These are phyloP conservation scores for Austroboletus olivaceoglutinosus DNA, from an alignment of 1,284 basidiomycete genomes.

Conservation along the genomic window DNA sequence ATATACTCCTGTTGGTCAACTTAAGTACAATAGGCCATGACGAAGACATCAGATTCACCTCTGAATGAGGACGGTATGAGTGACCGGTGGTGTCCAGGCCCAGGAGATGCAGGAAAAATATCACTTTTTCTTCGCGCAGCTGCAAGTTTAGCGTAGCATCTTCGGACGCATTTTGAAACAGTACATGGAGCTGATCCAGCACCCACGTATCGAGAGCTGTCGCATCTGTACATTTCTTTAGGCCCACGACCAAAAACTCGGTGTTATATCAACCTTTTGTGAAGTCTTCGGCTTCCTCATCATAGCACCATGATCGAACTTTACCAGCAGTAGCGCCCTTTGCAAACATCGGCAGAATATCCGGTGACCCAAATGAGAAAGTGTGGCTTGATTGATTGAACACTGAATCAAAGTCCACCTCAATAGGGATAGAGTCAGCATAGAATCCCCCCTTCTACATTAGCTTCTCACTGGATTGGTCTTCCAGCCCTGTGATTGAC, in stretches of 20 bases:
- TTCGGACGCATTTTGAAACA: slow-evolving; percentile 64
- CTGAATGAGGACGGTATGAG: slow-evolving; percentile 81
- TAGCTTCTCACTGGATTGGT: slow-evolving; percentile 68
- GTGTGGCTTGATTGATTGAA: slow-evolving; percentile 82
- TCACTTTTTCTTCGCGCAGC: slow-evolving; percentile 55
- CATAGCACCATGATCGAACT: slow-evolving; percentile 76
- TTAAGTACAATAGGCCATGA: not conserved
- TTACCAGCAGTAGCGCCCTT: slow-evolving; percentile 69
- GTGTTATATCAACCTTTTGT: slow-evolving; percentile 60
- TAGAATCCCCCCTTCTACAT: not conserved
- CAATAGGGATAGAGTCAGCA: slow-evolving; percentile 7
- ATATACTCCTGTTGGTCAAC: slow-evolving; percentile 68
- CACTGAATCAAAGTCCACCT: slow-evolving; percentile 87
- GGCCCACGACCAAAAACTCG: not conserved
- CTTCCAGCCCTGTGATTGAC: slow-evolving; percentile 72
- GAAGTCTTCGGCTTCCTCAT: slow-evolving; percentile 80
- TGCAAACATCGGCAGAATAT: slow-evolving; percentile 88
- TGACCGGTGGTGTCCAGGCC: slow-evolving; percentile 89
- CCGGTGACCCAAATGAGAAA: slow-evolving; percentile 85
- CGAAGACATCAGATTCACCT: slow-evolving; percentile 37
- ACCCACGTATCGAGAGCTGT: slow-evolving; percentile 82
- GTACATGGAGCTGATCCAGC: slow-evolving; percentile 56
- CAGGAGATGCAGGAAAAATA: slow-evolving; percentile 85
- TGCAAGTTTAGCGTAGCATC: slow-evolving; percentile 48
- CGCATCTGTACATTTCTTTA: slow-evolving; percentile 53